Conservation (phyloP, 305 asterid species). For the Solanum hybrid region DNA sequence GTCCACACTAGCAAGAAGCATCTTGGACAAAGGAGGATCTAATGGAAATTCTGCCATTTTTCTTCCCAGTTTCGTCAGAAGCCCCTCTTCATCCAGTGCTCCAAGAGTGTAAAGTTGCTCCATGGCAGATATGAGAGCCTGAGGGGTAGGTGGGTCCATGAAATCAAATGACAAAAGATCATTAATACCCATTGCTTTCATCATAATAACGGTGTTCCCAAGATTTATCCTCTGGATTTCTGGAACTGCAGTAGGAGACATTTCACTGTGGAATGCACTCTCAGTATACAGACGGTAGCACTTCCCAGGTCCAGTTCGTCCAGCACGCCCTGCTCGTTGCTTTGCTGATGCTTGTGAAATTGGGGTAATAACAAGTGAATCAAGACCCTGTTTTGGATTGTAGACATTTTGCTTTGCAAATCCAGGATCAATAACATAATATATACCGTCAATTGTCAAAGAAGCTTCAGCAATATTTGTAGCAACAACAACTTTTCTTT, state of each 20-base stretch:
- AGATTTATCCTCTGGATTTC: slow-evolving; percentile 88
- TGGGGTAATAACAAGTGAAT: slow-evolving; percentile 74
- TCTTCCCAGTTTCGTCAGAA: slow-evolving; percentile 78
- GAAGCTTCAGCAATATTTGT: slow-evolving; percentile 88
- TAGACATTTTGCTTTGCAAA: slow-evolving; percentile 84
- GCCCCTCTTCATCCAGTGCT: slow-evolving; percentile 87
- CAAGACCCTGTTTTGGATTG: slow-evolving; percentile 81
- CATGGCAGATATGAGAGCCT: slow-evolving; percentile 84
- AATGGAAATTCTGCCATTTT: slow-evolving; percentile 91
- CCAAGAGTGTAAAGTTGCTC: slow-evolving; percentile 83
- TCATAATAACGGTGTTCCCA: slow-evolving; percentile 56
- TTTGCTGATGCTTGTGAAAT: slow-evolving; percentile 92
- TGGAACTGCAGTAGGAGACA: slow-evolving; percentile 70
- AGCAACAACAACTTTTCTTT: slow-evolving; percentile 75
- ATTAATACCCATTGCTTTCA: slow-evolving; percentile 90
- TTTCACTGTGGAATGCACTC: slow-evolving; percentile 85
- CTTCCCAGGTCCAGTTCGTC: slow-evolving; percentile 90
- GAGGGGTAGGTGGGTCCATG: slow-evolving; percentile 95
- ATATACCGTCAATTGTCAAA: slow-evolving; percentile 76
- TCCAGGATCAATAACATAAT: slow-evolving; percentile 78
- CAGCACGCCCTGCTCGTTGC: slow-evolving; percentile 95
- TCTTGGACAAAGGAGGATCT: slow-evolving; percentile 84
- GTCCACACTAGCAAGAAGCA: slow-evolving; percentile 91
- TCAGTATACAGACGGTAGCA: slow-evolving; percentile 89
- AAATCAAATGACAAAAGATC: slow-evolving; percentile 76